These are phyloP conservation scores for Bipolaris cookei DNA, from an alignment of 2,329 filamentous ascomycete species.

Conservation along the genomic window DNA sequence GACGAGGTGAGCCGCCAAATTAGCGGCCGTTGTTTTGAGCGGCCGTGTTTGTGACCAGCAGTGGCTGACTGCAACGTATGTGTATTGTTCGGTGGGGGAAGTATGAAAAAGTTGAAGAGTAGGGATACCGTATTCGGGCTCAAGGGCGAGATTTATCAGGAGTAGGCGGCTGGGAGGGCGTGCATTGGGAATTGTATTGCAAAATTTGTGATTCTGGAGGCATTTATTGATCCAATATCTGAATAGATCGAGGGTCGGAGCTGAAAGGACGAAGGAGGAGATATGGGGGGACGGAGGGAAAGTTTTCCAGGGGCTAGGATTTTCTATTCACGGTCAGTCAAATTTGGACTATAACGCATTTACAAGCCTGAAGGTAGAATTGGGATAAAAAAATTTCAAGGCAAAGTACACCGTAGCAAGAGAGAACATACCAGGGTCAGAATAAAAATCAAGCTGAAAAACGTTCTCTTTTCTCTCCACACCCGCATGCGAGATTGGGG, in stretches of 20 bases:
- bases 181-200: not conserved
- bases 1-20: not conserved
- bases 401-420: not conserved
- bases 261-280: not conserved
- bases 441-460: not conserved
- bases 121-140: not conserved
- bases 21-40: not conserved
- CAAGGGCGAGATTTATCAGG: not conserved
- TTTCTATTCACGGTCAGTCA: not conserved
- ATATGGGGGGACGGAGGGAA: not conserved
- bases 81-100: not conserved
- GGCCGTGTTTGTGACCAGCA: not conserved
- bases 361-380: not conserved
- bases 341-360: not conserved
- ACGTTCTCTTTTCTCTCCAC: not conserved
- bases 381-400: not conserved
- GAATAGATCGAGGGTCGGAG: not conserved
- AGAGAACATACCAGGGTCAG: not conserved
- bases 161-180: not conserved
- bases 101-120: not conserved
- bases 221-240: not conserved
- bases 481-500: not conserved
- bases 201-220: not conserved
- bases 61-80: not conserved
- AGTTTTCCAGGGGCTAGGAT: not conserved